Conservation (phyloP, 129 eudicot species). For the Helichrysum umbraculigerum region DNA sequence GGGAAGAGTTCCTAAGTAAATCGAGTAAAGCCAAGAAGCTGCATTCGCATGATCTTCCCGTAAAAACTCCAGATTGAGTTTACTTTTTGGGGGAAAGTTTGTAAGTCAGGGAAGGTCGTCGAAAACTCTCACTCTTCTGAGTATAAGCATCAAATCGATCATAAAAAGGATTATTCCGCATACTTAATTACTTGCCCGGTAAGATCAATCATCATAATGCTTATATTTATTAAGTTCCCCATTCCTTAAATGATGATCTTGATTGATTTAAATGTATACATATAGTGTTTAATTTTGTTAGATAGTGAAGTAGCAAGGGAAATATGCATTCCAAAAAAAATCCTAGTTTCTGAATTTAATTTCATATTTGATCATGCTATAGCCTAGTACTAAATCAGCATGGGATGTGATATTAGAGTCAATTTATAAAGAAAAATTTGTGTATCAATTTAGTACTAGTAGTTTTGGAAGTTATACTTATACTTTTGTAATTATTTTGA, state of each 20-base stretch:
- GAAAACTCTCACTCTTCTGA: not conserved
- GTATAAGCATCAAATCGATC: not conserved
- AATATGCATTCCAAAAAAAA: not conserved
- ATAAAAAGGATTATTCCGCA: not conserved
- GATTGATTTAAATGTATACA: not conserved
- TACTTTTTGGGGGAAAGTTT: not conserved
- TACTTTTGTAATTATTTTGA: not conserved
- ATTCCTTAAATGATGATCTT: not conserved
- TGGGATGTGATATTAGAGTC: not conserved
- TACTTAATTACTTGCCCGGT: not conserved
- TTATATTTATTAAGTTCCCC: not conserved
- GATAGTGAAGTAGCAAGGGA: not conserved
- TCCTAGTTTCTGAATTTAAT: not conserved
- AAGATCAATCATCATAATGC: not conserved
- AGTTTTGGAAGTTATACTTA: not conserved
- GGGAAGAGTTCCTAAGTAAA: not conserved
- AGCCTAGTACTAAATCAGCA: not conserved
- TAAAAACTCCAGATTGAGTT: not conserved
- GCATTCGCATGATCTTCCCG: not conserved
- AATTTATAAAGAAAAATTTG: not conserved
- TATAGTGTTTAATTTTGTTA: not conserved
- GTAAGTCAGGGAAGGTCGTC: not conserved
- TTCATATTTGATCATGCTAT: not conserved
- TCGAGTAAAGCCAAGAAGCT: constrained; percentile 5
- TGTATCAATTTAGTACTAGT: not conserved